Conservation (phyloP, 257 asterid genomes). For the Coffea eugenioides region DNA sequence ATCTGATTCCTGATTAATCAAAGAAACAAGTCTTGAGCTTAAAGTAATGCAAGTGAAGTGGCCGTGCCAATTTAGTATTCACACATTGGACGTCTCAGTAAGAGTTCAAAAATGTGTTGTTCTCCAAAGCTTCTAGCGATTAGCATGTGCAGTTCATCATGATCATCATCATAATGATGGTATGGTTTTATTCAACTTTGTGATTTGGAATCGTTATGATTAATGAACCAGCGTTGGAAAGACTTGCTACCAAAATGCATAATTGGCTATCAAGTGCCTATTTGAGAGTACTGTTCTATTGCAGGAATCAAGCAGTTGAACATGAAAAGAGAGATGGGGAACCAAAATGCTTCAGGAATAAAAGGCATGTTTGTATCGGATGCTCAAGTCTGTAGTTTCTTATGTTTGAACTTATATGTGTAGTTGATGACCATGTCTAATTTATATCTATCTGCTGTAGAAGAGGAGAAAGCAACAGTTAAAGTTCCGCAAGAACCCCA, state of each 20-base stretch:
- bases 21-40: constrained; percentile 38
- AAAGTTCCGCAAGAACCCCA: constrained; percentile 23
- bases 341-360: constrained; percentile 61
- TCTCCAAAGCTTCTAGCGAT: constrained; percentile 29
- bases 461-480: constrained; percentile 29
- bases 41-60: constrained; percentile 47
- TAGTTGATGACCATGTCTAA: background rate
- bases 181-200: constrained; percentile 21
- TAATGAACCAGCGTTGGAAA: constrained; percentile 5
- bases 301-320: constrained; percentile 35
- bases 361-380: constrained; percentile 37
- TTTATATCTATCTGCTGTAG: constrained; percentile 7
- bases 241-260: constrained; percentile 12
- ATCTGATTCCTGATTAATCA: background rate
- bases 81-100: constrained; percentile 46
- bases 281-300: constrained; percentile 23
- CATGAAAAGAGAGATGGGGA: constrained; percentile 62
- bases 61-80: constrained; percentile 45
- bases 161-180: constrained; percentile 34
- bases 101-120: constrained; percentile 24
- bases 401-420: background rate
- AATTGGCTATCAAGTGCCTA: constrained; percentile 23
- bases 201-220: constrained; percentile 18
- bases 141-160: constrained; percentile 36
- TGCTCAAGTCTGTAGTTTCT: background rate